Conservation (phyloP, 1,284 basidiomycete species). For the Cryptococcus jaspeensis region DNA sequence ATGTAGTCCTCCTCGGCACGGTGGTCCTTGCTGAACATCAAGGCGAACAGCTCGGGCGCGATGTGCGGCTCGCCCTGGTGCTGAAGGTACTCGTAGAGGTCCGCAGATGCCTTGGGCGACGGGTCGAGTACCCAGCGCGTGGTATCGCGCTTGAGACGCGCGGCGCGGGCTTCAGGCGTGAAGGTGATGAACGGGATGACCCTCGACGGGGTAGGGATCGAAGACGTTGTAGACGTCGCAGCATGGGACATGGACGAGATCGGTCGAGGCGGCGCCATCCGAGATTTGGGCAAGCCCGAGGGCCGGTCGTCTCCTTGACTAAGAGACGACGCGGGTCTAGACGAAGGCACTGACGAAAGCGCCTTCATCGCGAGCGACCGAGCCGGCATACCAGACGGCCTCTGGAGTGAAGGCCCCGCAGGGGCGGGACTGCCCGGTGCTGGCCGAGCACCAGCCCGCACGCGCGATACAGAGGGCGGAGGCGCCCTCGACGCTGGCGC, state of each 20-base stretch:
- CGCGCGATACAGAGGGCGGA: conserved; percentile 2
- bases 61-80: conserved; percentile 86
- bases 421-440: conserved; percentile 26
- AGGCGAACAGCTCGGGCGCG: conserved; percentile 71
- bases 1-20: conserved; percentile 92
- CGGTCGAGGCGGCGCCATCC: conserved; percentile 26
- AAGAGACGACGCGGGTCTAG: conserved; percentile 29
- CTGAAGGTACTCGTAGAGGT: conserved; percentile 81
- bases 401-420: conserved; percentile 17
- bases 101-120: conserved; percentile 63
- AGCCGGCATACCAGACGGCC: conserved; percentile 26
- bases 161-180: conserved; percentile 70
- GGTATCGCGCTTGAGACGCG: conserved; percentile 74
- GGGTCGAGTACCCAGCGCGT: conserved; percentile 76
- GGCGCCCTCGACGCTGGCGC: conserved; percentile 20
- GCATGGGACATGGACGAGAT: conserved; percentile 28
- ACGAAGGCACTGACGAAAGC: conserved; percentile 32
- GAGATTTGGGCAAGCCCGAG: conserved; percentile 28
- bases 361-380: conserved; percentile 48
- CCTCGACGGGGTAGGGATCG: conserved; percentile 41
- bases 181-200: conserved; percentile 63
- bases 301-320: conserved; percentile 29
- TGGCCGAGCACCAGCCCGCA: background rate
- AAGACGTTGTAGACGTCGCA: conserved; percentile 21
- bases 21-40: conserved; percentile 93